A percentile compares a stretch with the other conserved stretches of the same genome.
Evolutionary conservation across 2,329 filamentous ascomycete species (phyloP).

Genomic region (Aschersonia sp.): DNA sequence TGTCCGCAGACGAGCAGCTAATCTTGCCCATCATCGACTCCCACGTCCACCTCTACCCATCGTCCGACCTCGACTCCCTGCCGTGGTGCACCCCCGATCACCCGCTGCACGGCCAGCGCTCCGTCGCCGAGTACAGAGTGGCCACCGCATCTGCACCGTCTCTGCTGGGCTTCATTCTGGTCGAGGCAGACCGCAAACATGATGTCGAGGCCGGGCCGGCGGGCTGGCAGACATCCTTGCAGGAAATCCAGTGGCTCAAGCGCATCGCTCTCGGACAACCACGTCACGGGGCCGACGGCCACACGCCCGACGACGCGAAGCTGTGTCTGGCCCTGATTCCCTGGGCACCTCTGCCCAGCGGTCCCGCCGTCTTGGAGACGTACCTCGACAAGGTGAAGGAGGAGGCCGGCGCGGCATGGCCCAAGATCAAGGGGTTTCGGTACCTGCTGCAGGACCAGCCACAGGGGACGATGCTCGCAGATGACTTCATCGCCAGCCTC

Average conservation of each 20-base stretch:
- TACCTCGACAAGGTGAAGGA: conserved; percentile 52
- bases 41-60: conserved; percentile 80
- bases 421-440: conserved; percentile 61
- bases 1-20: conserved; percentile 12
- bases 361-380: conserved; percentile 39
- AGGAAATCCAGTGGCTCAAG: conserved; percentile 57
- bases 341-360: conserved; percentile 72
- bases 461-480: conserved; percentile 46
- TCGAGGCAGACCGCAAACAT: conserved; percentile 68
- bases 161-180: conserved; percentile 61
- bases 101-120: conserved; percentile 49
- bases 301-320: conserved; percentile 25
- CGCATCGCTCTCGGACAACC: conserved; percentile 47
- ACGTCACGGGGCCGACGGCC: conserved; percentile 33
- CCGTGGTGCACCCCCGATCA: conserved; percentile 51
- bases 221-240: conserved; percentile 55
- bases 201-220: conserved; percentile 33
- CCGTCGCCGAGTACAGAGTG: conserved; percentile 46
- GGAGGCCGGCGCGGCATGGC: conserved; percentile 49
- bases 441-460: conserved; percentile 73
- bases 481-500: conserved; percentile 50
- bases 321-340: conserved; percentile 59
- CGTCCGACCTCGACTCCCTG: conserved; percentile 49
- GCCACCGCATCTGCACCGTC: conserved; percentile 24
- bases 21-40: conserved; percentile 63